Percentiles rank a stretch among this genome's conserved stretches.
Evolutionary conservation across 805 yeast species (phyloP).

Genomic region (Saturnispora hagleri): DNA sequence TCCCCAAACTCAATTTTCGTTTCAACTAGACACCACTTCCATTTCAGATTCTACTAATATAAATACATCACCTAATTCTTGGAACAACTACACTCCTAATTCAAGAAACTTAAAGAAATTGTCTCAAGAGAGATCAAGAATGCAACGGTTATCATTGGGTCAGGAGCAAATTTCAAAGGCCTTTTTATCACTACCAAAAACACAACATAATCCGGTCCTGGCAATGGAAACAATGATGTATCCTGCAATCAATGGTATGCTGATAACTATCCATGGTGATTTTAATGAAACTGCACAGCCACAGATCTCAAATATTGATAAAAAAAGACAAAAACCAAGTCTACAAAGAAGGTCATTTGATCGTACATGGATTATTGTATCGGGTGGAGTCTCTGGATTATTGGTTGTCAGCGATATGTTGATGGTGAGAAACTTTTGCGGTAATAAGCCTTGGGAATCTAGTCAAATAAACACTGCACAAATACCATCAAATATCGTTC

Average conservation of each 20-base stretch:
- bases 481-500: background rate
- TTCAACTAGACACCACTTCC: conserved; percentile 64
- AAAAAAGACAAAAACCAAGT: conserved; percentile 18
- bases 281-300: conserved; percentile 53
- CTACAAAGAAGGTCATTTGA: conserved; percentile 72
- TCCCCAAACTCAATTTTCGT: conserved; percentile 74
- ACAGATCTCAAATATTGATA: conserved; percentile 2
- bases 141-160: conserved; percentile 57
- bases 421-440: conserved; percentile 52
- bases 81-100: conserved; percentile 59
- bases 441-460: conserved; percentile 46
- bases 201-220: conserved; percentile 64
- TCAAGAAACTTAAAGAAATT: conserved; percentile 73
- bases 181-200: conserved; percentile 65
- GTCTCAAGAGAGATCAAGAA: conserved; percentile 44
- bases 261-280: conserved; percentile 75
- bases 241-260: conserved; percentile 66
- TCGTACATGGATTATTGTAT: conserved; percentile 68
- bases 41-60: conserved; percentile 20
- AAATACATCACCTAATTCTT: conserved; percentile 25
- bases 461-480: background rate
- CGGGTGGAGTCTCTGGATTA: conserved; percentile 57
- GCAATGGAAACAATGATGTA: conserved; percentile 72
- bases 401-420: conserved; percentile 84
- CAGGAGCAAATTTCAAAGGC: conserved; percentile 50